Evolutionary conservation across 2,329 filamentous ascomycete species (phyloP), one percentile per base, ranked within the genome.

Genomic region (Biscogniauxia mediterranea): DNA sequence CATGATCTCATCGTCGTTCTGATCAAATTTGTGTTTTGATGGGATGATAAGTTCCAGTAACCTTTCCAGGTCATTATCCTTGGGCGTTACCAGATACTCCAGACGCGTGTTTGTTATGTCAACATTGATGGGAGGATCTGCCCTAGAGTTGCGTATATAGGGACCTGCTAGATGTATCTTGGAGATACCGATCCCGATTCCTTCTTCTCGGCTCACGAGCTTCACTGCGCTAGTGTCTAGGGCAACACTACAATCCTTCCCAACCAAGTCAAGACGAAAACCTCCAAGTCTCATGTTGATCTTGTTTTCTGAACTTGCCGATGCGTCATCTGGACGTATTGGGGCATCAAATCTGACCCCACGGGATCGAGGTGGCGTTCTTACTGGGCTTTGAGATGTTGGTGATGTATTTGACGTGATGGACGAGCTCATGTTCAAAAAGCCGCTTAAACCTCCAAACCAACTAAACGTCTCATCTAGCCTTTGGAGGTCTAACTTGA

Each of bases 1-100:
- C 81, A 99, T 88, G 62, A 99, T 96, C 70, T 98, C 94, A 68
- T 97, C 92, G 62, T 96, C 91, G 54, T 88, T 87, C 63, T 94
- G 89, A 66, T 88, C 83, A 69, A 95, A 97, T 65, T 93, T 92
- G 74, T 95, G 88, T 66, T 93, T 95, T 0, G 93, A 97, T 0
- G 95, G 96, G 6, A 91, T 96, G 59, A 99, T 91, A 56, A 99
- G 82, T 57, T 91, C 89, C 0, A 99, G 79, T 1, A 99, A 82
- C 38, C 89, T 86, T 70, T 93, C 90, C 0, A 99, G 81, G 73
- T 99, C 95, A 19, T 83, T 80, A 67, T 96, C 89, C 63, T 89
- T 89, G 0, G 95, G 94, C 0, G 84, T 77, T 63, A 84, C 83
- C 1, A 92, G 76, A 69, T 91, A 96, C 61, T 94, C 89, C 23